Evolutionary conservation across 108 stramenopile genomes (phyloP).

Genomic region (Aurantiochytrium sp.): DNA sequence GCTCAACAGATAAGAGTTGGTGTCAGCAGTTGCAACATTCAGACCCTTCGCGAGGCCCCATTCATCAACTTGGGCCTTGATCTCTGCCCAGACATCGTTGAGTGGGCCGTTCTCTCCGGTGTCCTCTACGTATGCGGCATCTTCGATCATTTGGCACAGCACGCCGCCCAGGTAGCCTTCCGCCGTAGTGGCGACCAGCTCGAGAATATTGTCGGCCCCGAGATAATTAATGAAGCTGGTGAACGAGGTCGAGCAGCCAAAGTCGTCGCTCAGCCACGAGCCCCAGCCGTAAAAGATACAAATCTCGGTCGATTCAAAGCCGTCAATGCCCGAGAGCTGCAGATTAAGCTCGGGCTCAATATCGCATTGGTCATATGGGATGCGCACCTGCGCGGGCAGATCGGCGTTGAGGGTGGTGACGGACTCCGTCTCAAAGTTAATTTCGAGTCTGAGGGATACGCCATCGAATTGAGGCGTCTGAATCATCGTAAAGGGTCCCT

Average conservation of each 20-base stretch:
- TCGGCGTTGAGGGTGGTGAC: neutral
- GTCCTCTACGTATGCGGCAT: neutral
- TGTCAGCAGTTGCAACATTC: neutral
- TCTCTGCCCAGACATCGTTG: neutral
- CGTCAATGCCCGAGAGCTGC: neutral
- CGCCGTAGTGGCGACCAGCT: neutral
- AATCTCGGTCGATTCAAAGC: too few species aligned
- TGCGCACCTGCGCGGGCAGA: neutral
- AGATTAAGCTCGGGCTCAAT: neutral
- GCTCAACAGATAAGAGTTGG: neutral
- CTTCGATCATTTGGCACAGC: neutral
- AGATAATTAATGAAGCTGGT: neutral
- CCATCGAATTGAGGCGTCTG: neutral
- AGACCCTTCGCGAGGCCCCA: neutral
- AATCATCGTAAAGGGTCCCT: neutral
- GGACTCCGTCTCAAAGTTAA: neutral
- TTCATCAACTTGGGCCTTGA: neutral
- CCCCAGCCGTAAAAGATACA: too few species aligned
- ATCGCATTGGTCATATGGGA: neutral
- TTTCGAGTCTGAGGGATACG: neutral
- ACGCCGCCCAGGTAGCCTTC: neutral
- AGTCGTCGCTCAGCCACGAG: too few species aligned
- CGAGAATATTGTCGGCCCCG: neutral
- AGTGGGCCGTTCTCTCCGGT: neutral
- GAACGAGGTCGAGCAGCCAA: neutral